A percentile compares a stretch with the other conserved stretches of the same genome.
These are phyloP conservation scores for Rhizopogon parksii DNA, from an alignment of 1,284 basidiomycete genomes.

Conservation along the genomic window DNA sequence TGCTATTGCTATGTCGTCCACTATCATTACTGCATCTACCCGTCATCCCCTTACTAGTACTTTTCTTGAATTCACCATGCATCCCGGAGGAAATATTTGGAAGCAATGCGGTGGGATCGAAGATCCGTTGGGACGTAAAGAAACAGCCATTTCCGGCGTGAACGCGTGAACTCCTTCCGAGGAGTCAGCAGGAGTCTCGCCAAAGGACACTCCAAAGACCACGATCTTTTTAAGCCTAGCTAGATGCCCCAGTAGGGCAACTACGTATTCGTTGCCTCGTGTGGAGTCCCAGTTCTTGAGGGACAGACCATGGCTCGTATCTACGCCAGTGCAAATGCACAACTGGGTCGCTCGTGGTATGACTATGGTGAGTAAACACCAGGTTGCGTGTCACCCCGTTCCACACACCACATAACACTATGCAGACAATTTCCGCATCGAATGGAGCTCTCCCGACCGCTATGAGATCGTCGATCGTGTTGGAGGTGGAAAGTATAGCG, in stretches of 20 bases:
- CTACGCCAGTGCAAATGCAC: conserved; percentile 42
- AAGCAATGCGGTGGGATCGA: neutral
- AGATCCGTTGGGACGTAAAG: neutral
- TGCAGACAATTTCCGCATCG: conserved; percentile 64
- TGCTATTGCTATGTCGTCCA: conserved; percentile 23
- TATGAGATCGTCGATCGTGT: conserved; percentile 78
- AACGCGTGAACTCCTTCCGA: neutral
- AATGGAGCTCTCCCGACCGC: conserved; percentile 72
- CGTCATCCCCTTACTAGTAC: neutral
- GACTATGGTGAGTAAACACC: conserved; percentile 38
- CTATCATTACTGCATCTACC: conserved; percentile 18
- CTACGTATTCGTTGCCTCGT: conserved; percentile 14
- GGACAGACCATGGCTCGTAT: conserved; percentile 39
- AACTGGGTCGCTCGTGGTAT: conserved; percentile 41
- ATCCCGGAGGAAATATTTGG: conserved; percentile 5
- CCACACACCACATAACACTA: neutral
- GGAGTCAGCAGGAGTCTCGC: neutral
- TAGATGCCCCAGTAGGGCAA: conserved; percentile 21
- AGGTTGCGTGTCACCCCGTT: neutral
- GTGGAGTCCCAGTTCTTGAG: conserved; percentile 13
- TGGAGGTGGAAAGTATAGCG: conserved; percentile 76
- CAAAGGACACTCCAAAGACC: conserved; percentile 17
- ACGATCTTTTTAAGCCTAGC: conserved; percentile 11
- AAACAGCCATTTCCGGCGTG: neutral
- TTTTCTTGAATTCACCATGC: conserved; percentile 14